These are phyloP conservation scores for Micromonas pusilla DNA, from an alignment of 139 green algal genomes.

Conservation along the genomic window DNA sequence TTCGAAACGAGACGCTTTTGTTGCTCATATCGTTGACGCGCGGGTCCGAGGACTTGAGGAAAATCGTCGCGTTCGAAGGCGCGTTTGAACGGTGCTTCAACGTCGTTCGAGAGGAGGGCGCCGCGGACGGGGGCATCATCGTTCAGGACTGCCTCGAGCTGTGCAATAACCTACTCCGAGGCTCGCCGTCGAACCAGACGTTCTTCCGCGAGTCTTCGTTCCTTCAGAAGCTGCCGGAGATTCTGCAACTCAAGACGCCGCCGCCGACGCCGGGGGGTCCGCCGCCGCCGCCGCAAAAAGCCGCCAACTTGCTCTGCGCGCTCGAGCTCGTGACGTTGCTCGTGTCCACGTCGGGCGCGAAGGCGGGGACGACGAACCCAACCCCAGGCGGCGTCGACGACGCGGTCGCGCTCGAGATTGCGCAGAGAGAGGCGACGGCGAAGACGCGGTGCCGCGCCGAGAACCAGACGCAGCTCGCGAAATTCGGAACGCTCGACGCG, in stretches of 20 bases:
- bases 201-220: conserved; percentile 26
- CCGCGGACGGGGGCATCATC: conserved; percentile 59
- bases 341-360: conserved; percentile 26
- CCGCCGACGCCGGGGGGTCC: not conserved
- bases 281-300: conserved; percentile 43
- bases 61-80: conserved; percentile 85
- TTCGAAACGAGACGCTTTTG: conserved; percentile 75
- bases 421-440: not conserved
- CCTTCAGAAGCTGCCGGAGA: not conserved
- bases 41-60: conserved; percentile 58
- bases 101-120: conserved; percentile 63
- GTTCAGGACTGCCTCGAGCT: conserved; percentile 83
- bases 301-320: conserved; percentile 52
- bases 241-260: not conserved
- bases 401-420: not conserved
- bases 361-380: not conserved
- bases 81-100: conserved; percentile 74
- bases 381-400: not conserved
- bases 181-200: conserved; percentile 67
- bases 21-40: conserved; percentile 36
- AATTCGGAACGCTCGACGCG: not conserved
- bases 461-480: not conserved
- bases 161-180: conserved; percentile 72
- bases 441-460: not conserved
- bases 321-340: conserved; percentile 52